Conservation (phyloP, 352 stramenopile genomes). For the Globisporangium emineosum region DNA sequence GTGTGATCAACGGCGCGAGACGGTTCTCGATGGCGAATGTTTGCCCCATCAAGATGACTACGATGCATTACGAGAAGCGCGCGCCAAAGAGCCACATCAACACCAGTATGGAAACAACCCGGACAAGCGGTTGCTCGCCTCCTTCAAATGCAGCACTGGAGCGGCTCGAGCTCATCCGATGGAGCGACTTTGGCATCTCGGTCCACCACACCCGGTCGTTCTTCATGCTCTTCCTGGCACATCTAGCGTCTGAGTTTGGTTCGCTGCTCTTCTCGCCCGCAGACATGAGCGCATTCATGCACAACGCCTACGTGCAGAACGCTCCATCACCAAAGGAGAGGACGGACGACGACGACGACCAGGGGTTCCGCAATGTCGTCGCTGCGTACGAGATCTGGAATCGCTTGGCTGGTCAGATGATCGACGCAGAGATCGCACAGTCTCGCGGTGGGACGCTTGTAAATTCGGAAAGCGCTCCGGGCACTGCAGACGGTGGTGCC, state of each 20-base stretch:
- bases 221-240: constrained; percentile 35
- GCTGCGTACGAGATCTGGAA: constrained; percentile 43
- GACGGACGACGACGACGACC: constrained; percentile 1
- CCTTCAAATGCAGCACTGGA: constrained; percentile 25
- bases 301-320: constrained; percentile 36
- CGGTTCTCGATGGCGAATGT: constrained; percentile 31
- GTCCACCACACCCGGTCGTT: constrained; percentile 36
- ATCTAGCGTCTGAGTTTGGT: constrained; percentile 49
- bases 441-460: constrained; percentile 17
- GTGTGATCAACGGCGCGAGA: constrained; percentile 43
- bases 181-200: constrained; percentile 42
- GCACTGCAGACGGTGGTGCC: background rate
- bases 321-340: background rate
- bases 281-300: constrained; percentile 58
- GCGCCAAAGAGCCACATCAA: background rate
- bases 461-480: background rate
- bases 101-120: background rate
- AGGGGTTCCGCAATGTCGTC: constrained; percentile 28
- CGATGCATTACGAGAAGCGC: constrained; percentile 1
- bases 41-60: constrained; percentile 10
- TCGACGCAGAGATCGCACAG: constrained; percentile 38
- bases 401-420: constrained; percentile 38
- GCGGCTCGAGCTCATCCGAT: constrained; percentile 29
- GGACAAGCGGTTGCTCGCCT: too few relatives aligned
- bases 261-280: constrained; percentile 58